Conservation (phyloP, 176 grass and related monocot species). For the Raddia guianensis region DNA sequence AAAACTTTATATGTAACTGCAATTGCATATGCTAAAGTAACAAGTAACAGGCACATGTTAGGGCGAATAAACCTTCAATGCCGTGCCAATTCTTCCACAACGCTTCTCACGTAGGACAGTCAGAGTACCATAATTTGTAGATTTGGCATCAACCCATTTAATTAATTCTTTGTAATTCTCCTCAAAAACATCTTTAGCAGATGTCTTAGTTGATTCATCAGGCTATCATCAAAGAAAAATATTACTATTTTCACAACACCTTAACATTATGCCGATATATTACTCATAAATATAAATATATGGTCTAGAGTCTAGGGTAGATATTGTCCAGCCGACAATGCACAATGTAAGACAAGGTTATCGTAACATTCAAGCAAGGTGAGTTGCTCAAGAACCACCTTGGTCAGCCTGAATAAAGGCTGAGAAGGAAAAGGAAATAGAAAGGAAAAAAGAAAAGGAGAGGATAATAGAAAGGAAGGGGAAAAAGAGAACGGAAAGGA, state of each 20-base stretch:
- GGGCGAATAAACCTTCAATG: constrained; percentile 75
- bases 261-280: not conserved
- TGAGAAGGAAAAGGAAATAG: not conserved
- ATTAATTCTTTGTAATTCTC: constrained; percentile 93
- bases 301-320: not conserved
- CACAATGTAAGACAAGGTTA: not conserved
- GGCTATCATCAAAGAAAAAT: constrained; percentile 47
- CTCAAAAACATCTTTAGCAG: constrained; percentile 81
- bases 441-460: not conserved
- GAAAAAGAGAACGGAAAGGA: not conserved
- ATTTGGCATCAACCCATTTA: constrained; percentile 94
- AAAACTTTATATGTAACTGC: not conserved
- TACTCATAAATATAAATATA: not conserved
- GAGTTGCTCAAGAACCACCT: not conserved
- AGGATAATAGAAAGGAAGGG: too few species aligned
- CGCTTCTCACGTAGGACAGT: constrained; percentile 68
- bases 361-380: not conserved
- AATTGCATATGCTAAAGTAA: constrained; percentile 21
- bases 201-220: constrained; percentile 51
- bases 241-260: constrained; percentile 4
- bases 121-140: constrained; percentile 76
- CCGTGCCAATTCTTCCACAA: constrained; percentile 71
- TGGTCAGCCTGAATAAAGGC: not conserved
- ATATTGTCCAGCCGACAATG: not conserved
- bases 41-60: not conserved